phyloP scores from a whole-genome alignment of 805 yeast genomes.

The Tetrapisispora phaffii region DNA sequence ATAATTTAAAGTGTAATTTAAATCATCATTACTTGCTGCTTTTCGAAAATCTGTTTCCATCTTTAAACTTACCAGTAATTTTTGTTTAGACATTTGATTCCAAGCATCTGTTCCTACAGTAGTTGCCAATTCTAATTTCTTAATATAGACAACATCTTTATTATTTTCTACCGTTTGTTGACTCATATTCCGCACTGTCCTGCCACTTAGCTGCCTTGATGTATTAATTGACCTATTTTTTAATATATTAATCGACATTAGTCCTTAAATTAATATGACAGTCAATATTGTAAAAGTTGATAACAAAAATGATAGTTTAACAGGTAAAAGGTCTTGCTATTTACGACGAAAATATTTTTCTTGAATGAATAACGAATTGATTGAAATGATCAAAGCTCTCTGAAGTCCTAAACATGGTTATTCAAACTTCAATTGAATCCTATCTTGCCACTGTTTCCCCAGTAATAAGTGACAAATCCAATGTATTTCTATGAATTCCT shows the following conservation, averaged over 20 bases:
- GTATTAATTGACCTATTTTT: not conserved
- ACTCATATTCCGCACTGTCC: not conserved
- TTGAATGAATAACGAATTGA: too few relatives aligned
- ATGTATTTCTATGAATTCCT: too few relatives aligned
- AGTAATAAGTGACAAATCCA: too few relatives aligned
- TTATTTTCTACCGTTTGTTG: not conserved
- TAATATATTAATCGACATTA: not conserved
- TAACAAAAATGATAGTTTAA: too few relatives aligned
- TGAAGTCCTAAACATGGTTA: too few relatives aligned
- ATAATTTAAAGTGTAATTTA: slow-evolving; percentile 75
- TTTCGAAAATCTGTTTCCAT: slow-evolving; percentile 56
- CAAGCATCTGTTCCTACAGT: slow-evolving; percentile 68
- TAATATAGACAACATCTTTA: slow-evolving; percentile 33
- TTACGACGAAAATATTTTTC: too few relatives aligned
- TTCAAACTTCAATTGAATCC: too few relatives aligned
- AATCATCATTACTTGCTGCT: slow-evolving; percentile 76
- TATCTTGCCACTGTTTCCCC: too few relatives aligned
- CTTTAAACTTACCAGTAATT: slow-evolving; percentile 48
- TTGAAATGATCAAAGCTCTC: too few relatives aligned
- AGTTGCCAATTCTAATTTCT: slow-evolving; percentile 51
- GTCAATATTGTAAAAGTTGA: too few relatives aligned
- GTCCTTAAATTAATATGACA: not conserved
- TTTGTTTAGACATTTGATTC: slow-evolving; percentile 59
- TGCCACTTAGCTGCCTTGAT: not conserved
- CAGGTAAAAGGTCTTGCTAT: too few relatives aligned